A percentile compares a stretch with the other conserved stretches of the same genome.
phyloP scores from a whole-genome alignment of 805 yeast species.

The Candida hispaniensis region DNA sequence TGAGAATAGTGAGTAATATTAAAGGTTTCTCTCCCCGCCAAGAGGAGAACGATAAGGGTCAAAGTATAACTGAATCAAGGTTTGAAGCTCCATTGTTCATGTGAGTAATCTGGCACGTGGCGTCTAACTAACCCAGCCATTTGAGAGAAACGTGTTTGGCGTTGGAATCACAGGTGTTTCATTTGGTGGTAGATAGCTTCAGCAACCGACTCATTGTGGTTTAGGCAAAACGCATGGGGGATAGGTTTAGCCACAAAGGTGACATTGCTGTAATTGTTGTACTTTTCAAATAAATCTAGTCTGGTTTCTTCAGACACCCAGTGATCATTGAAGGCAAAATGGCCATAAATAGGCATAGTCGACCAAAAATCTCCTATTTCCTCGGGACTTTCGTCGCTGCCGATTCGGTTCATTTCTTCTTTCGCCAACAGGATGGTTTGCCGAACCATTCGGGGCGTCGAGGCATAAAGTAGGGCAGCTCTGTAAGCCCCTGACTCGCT shows the following conservation, averaged over 20 bases:
- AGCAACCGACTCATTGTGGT: constrained; percentile 40
- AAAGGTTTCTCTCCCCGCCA: too few species aligned
- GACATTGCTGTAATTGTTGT: constrained; percentile 28
- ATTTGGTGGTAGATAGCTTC: constrained; percentile 16
- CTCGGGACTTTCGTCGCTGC: constrained; percentile 29
- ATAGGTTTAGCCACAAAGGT: constrained; percentile 32
- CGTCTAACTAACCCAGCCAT: too few species aligned
- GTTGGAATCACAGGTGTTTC: not conserved
- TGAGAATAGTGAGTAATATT: too few species aligned
- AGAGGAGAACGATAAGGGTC: too few species aligned
- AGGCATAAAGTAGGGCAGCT: constrained; percentile 36
- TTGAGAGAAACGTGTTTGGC: constrained; percentile 3
- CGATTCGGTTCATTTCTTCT: constrained; percentile 47
- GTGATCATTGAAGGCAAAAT: constrained; percentile 48
- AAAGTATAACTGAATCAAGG: too few species aligned
- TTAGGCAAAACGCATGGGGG: constrained; percentile 51
- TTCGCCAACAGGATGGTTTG: constrained; percentile 49
- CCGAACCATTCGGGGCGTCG: constrained; percentile 36
- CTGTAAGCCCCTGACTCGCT: constrained; percentile 12
- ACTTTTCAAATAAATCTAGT: constrained; percentile 32
- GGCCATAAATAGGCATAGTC: constrained; percentile 43
- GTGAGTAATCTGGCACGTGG: too few species aligned
- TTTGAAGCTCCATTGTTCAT: too few species aligned
- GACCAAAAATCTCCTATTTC: constrained; percentile 36
- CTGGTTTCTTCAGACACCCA: constrained; percentile 54